Conservation (phyloP, 2,329 filamentous ascomycete genomes). For the Trichoderma afroharzianum region DNA sequence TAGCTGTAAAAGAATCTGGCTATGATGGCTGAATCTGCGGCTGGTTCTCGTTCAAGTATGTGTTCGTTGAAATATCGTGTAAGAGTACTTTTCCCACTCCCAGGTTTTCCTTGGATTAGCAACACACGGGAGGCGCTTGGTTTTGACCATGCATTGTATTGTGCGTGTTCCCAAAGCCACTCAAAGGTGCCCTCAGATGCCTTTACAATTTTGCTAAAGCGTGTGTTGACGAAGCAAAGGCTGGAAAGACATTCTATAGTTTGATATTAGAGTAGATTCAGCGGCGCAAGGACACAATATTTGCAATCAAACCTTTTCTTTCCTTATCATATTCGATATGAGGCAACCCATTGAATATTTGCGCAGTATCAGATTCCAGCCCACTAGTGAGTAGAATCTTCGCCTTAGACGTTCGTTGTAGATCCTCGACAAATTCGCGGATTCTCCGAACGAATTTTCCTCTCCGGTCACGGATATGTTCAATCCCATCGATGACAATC, state of each 20-base stretch:
- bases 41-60: not conserved
- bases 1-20: not conserved
- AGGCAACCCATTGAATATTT: not conserved
- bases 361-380: too few relatives aligned
- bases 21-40: not conserved
- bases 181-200: not conserved
- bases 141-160: not conserved
- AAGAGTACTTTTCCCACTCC: not conserved
- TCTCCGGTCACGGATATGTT: not conserved
- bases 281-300: not conserved
- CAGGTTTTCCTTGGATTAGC: not conserved
- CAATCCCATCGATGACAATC: not conserved
- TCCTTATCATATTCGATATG: not conserved
- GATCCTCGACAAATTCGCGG: not conserved
- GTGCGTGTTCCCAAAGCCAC: not conserved
- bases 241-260: not conserved
- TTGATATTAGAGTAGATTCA: not conserved
- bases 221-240: not conserved
- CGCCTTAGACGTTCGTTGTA: not conserved
- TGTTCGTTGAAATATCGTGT: not conserved
- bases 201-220: not conserved
- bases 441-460: not conserved
- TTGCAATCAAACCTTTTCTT: not conserved
- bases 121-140: not conserved
- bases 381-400: not conserved